These are phyloP conservation scores for Stephania yunnanensis DNA, from an alignment of 164 flowering plant species.

Conservation along the genomic window DNA sequence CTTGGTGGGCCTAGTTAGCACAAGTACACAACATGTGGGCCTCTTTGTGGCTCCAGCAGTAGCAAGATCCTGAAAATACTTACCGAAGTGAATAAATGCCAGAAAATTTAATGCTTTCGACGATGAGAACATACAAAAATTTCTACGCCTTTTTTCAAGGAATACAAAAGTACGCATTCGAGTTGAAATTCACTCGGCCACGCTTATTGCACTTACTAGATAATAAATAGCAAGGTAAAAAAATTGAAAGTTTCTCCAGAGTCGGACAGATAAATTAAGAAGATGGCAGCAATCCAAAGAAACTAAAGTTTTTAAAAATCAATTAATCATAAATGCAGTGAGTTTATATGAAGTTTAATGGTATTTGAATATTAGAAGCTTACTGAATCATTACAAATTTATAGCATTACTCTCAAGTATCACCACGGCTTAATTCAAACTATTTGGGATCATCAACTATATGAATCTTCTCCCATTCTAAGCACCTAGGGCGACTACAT, in stretches of 20 bases:
- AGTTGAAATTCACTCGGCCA: background rate
- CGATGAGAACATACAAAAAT: background rate
- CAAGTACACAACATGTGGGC: constrained; percentile 91
- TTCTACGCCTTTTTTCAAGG: background rate
- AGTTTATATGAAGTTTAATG: background rate
- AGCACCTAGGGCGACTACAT: too few relatives aligned
- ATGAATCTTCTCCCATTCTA: too few relatives aligned
- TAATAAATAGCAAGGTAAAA: background rate
- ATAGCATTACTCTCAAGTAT: background rate
- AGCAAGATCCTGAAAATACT: constrained; percentile 71
- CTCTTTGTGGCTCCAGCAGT: constrained; percentile 89
- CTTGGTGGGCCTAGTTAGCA: constrained; percentile 72
- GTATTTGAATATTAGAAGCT: background rate
- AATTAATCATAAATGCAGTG: background rate
- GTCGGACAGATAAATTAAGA: too few relatives aligned
- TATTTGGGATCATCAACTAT: too few relatives aligned
- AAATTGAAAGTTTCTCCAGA: background rate
- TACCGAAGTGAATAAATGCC: background rate
- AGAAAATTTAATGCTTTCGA: background rate
- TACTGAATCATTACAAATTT: too few relatives aligned
- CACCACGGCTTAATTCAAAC: too few relatives aligned
- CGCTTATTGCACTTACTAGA: background rate
- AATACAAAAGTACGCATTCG: background rate
- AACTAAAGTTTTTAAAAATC: background rate
- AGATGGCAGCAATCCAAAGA: background rate